Evolutionary conservation across 2,329 filamentous ascomycete species (phyloP), one percentile per base, ranked within the genome.

Genomic region (Metarhizium humberi): DNA sequence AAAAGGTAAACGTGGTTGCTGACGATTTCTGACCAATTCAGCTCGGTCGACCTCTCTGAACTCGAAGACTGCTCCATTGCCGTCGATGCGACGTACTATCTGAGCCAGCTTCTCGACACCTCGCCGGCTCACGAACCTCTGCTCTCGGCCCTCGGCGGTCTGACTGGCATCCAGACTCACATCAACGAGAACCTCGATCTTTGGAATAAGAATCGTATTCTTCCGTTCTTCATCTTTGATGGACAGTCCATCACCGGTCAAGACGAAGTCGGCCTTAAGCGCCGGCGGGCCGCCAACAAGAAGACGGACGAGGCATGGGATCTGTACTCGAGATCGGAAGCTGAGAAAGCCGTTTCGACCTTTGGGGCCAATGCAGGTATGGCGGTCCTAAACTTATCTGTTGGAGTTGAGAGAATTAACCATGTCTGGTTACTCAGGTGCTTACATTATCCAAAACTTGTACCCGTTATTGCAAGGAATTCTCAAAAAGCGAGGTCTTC

Each of bases 161-260:
- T 92, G 58, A 94, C 92, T 57, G 88, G 88, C 53, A 79, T 97
- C 66, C 82, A 82, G 70, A 77, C 75, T 60, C 86, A 87, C 64
- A 86, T 99, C 59, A 83, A 89, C 67, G 79, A 81, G 52, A 89
- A 95, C 63, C 76, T 99, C 34, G 80, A 87, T 57, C 76, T 77
- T 56, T 90, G 94, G 78, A 81, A 83, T 58, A 78, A 80, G 49
- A 75, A 85, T 63, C 81, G 82, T 20, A 86, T 95, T 53, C 82
- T 77, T n/a, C 89, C 89, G 2, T 75, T 95, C 59, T 97, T 99
- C 69, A 79, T 99, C 52, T 99, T 99, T 71, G 89, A 92, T 69
- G 94, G 94, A 40, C 82, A 96, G 64, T 84, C 90, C 43, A 80
- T 91, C 58, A 84, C 85, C 43, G 88, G 87, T 56, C 87, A 88